phyloP scores from a whole-genome alignment of 345 rosid genomes.

The Microthlaspi erraticum region DNA sequence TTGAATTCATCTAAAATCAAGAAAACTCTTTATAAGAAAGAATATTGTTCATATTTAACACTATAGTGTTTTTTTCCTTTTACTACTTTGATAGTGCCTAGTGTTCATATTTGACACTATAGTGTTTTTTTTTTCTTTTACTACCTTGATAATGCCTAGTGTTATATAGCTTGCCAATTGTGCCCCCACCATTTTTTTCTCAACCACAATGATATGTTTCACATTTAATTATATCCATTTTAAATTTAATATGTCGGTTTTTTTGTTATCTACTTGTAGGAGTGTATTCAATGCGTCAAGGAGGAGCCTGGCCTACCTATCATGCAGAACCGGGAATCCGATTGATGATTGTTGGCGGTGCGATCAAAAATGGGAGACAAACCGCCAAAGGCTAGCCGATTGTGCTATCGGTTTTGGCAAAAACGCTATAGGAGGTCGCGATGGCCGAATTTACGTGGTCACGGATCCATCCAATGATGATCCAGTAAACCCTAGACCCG shows the following conservation, averaged over 20 bases:
- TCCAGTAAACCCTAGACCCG: conserved; percentile 65
- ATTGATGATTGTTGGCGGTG: conserved; percentile 89
- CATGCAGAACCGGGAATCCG: conserved; percentile 72
- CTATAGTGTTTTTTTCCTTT: too few relatives aligned
- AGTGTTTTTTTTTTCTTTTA: too few relatives aligned
- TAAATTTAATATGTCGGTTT: background rate
- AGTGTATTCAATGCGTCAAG: conserved; percentile 68
- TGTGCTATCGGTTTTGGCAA: conserved; percentile 85
- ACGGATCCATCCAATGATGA: conserved; percentile 63
- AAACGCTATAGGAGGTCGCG: conserved; percentile 68
- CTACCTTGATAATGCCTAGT: too few relatives aligned
- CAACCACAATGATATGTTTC: conserved; percentile 46
- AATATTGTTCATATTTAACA: too few relatives aligned
- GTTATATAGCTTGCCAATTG: background rate
- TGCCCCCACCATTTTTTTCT: background rate
- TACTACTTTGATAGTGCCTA: too few relatives aligned
- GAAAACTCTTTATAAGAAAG: too few relatives aligned
- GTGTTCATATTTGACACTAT: too few relatives aligned
- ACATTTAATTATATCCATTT: conserved; percentile 37
- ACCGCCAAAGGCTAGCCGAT: conserved; percentile 67
- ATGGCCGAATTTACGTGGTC: conserved; percentile 68
- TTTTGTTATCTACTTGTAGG: conserved; percentile 41
- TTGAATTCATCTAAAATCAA: too few relatives aligned
- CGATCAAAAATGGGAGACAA: conserved; percentile 71
- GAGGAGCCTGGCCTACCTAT: conserved; percentile 66